Percentiles rank a stretch among this genome's conserved stretches.
These are phyloP conservation scores for Zygosaccharomyces siamensis DNA, from an alignment of 805 yeast genomes.

Conservation along the genomic window DNA sequence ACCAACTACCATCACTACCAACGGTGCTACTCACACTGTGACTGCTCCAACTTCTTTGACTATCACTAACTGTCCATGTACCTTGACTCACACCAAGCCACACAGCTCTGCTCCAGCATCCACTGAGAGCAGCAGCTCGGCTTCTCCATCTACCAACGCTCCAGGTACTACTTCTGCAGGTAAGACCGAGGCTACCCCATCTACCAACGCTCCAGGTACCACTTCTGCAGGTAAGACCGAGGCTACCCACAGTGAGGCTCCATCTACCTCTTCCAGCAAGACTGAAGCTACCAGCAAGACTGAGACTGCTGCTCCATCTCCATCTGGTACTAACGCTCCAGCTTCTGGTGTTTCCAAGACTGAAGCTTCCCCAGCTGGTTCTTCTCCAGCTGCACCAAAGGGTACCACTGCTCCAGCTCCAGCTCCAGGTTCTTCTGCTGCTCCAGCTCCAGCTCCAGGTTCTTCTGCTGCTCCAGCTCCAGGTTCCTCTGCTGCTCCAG, in stretches of 20 bases:
- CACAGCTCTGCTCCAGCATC: background rate
- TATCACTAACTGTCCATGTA: conserved; percentile 84
- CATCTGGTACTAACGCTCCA: conserved; percentile 2
- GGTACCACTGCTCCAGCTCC: background rate
- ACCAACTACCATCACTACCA: conserved; percentile 61
- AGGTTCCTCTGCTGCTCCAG: conserved; percentile 2
- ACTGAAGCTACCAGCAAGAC: background rate
- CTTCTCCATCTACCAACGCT: conserved; percentile 1
- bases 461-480: no score
- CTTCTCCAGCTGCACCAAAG: conserved; percentile 6
- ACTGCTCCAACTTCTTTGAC: conserved; percentile 78
- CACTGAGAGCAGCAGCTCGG: background rate
- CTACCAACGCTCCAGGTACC: background rate
- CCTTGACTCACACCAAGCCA: conserved; percentile 28
- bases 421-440: background rate
- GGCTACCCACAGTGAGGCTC: background rate
- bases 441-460: conserved; percentile 9
- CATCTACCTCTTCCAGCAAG: background rate
- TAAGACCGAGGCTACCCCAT: conserved; percentile 3
- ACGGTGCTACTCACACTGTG: conserved; percentile 67
- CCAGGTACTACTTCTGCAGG: background rate
- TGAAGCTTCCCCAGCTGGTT: conserved; percentile 1
- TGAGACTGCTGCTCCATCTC: background rate
- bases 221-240: conserved; percentile 1
- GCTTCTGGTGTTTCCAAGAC: conserved; percentile 3